Conservation (phyloP, 176 grass and related monocot species). For the Aegilops tauschii region DNA sequence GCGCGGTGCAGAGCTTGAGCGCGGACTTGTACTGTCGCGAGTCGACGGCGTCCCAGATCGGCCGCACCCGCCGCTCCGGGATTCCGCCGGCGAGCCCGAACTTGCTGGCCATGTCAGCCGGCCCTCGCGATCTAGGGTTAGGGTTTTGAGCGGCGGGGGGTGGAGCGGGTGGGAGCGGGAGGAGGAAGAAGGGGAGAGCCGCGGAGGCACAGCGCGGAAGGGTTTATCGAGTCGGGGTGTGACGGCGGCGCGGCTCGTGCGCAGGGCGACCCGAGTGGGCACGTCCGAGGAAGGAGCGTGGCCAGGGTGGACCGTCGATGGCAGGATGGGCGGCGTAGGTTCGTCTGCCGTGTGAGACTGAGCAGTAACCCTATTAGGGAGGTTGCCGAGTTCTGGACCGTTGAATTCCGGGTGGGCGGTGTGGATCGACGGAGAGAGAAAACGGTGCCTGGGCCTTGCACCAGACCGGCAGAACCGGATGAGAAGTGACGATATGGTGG, state of each 20-base stretch:
- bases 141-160: conserved; percentile 37
- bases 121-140: conserved; percentile 40
- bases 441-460: not conserved
- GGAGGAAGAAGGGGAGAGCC: not conserved
- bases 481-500: not conserved
- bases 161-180: not conserved
- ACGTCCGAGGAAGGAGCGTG: conserved; percentile 21
- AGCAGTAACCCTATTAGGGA: conserved; percentile 12
- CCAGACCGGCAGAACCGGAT: not conserved
- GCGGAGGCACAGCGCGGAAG: conserved; percentile 24
- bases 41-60: conserved; percentile 97
- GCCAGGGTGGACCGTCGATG: not conserved
- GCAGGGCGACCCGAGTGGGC: not conserved
- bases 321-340: not conserved
- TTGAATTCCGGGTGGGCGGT: not conserved
- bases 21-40: conserved; percentile 85
- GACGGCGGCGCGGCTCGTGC: conserved; percentile 17
- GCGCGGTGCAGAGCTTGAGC: conserved; percentile 67
- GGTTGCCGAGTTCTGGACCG: not conserved
- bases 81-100: conserved; percentile 88
- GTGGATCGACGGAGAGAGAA: not conserved
- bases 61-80: conserved; percentile 82
- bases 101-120: conserved; percentile 65
- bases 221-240: conserved; percentile 51
- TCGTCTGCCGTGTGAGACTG: not conserved